These are phyloP conservation scores for Lodderomyces oxycetoniae DNA, from an alignment of 1,139 yeast species.

Conservation along the genomic window DNA sequence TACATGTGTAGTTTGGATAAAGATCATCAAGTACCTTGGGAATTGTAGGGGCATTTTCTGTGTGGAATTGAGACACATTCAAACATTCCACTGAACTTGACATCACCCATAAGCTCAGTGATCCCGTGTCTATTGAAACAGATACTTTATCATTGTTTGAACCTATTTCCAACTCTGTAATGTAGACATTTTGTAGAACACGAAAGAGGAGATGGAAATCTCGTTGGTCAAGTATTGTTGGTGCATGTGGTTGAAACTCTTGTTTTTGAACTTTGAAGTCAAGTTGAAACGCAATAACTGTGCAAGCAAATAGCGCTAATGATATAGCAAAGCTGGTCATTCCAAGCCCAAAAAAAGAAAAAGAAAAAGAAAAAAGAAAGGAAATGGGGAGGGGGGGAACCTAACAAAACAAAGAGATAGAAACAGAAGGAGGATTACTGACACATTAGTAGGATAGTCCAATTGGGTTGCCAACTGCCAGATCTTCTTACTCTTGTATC, in stretches of 20 bases:
- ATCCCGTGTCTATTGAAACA: slow-evolving; percentile 42
- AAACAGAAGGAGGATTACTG: background rate
- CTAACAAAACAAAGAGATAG: background rate
- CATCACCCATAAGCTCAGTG: slow-evolving; percentile 42
- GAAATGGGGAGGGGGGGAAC: background rate
- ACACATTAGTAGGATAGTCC: too few species aligned
- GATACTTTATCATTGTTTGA: slow-evolving; percentile 25
- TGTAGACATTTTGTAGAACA: slow-evolving; percentile 21
- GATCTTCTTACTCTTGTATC: too few species aligned
- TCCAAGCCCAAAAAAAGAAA: background rate
- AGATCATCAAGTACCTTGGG: slow-evolving; percentile 10
- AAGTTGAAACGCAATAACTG: slow-evolving; percentile 1
- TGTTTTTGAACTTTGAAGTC: background rate
- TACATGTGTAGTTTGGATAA: slow-evolving; percentile 8
- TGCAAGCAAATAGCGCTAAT: too few species aligned
- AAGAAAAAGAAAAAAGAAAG: background rate
- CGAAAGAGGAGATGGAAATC: background rate
- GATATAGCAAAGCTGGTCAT: too few species aligned
- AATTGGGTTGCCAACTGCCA: too few species aligned
- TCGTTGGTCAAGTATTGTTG: slow-evolving; percentile 1
- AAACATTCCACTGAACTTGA: slow-evolving; percentile 17
- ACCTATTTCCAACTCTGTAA: slow-evolving; percentile 37
- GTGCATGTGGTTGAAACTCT: background rate
- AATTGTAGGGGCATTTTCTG: slow-evolving; percentile 5
- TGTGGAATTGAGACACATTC: slow-evolving; percentile 31